Percentiles rank a stretch among this genome's conserved stretches.
Evolutionary conservation across 352 stramenopile species (phyloP).

Genomic region (Pythium oligandrum): DNA sequence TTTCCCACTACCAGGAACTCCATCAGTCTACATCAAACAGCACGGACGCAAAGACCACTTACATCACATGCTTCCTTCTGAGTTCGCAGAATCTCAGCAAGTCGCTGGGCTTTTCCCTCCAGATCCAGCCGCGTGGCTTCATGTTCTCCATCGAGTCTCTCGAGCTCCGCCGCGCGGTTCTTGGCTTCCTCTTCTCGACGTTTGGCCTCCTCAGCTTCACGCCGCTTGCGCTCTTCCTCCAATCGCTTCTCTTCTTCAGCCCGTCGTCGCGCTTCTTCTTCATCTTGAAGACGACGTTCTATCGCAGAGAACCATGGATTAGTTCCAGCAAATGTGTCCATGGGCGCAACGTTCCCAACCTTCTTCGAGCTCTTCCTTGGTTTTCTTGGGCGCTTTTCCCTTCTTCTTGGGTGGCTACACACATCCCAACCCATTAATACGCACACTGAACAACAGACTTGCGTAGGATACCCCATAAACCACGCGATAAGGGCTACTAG

Average conservation of each 20-base stretch:
- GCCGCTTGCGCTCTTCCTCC: constrained; percentile 58
- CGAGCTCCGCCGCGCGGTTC: constrained; percentile 61
- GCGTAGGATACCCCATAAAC: no score
- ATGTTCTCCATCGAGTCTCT: constrained; percentile 46
- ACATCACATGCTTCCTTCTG: constrained; percentile 68
- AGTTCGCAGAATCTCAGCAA: constrained; percentile 50
- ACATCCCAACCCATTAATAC: not conserved
- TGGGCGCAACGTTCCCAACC: constrained; percentile 17
- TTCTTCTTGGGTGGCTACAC: constrained; percentile 74
- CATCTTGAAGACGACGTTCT: constrained; percentile 67
- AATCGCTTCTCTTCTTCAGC: constrained; percentile 67
- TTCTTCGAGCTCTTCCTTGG: constrained; percentile 78
- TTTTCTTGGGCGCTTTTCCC: constrained; percentile 71
- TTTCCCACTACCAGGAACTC: constrained; percentile 41
- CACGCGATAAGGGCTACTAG: no score
- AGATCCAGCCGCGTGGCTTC: constrained; percentile 44
- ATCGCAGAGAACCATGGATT: not conserved
- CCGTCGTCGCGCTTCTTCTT: constrained; percentile 54
- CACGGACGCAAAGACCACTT: not conserved
- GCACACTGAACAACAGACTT: no score
- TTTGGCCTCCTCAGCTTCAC: constrained; percentile 49
- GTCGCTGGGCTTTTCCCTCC: constrained; percentile 52
- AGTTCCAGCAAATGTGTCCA: no score
- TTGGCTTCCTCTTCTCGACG: constrained; percentile 61
- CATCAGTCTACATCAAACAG: not conserved